Percentiles rank a stretch among this genome's conserved stretches.
These are phyloP conservation scores for Phoma sp. DNA, from an alignment of 2,329 filamentous ascomycete species.

Conservation along the genomic window DNA sequence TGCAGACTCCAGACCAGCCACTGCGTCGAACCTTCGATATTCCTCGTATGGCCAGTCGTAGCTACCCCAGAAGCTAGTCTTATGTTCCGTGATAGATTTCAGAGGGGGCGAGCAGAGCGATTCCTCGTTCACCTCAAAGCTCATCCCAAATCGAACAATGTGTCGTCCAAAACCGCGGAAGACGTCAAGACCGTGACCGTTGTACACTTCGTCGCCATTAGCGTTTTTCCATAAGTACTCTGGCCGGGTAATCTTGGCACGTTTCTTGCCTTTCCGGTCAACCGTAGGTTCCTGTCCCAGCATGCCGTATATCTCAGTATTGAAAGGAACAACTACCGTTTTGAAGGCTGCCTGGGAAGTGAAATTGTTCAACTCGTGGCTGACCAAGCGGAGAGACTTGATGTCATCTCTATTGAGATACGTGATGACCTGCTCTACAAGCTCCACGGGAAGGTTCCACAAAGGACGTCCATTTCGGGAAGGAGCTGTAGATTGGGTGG, in stretches of 20 bases:
- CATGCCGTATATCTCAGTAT: slow-evolving; percentile 66
- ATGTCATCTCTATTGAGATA: slow-evolving; percentile 65
- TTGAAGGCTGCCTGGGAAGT: slow-evolving; percentile 65
- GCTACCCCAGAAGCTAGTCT: slow-evolving; percentile 66
- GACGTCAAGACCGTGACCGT: slow-evolving; percentile 66
- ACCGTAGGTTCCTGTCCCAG: slow-evolving; percentile 48
- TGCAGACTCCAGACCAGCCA: slow-evolving; percentile 66
- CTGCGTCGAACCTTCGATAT: slow-evolving; percentile 64
- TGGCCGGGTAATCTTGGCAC: slow-evolving; percentile 31
- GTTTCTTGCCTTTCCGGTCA: slow-evolving; percentile 46
- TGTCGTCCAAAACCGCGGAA: slow-evolving; percentile 66
- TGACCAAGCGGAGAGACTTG: slow-evolving; percentile 66
- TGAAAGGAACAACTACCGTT: slow-evolving; percentile 70
- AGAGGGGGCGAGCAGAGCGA: slow-evolving; percentile 57
- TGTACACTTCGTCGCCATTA: slow-evolving; percentile 52
- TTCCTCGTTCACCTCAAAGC: slow-evolving; percentile 69
- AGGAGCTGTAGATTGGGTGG: neutral
- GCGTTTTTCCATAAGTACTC: slow-evolving; percentile 52
- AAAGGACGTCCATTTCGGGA: slow-evolving; percentile 45
- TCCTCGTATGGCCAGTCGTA: slow-evolving; percentile 68
- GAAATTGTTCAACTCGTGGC: slow-evolving; percentile 63
- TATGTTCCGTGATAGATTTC: slow-evolving; percentile 62
- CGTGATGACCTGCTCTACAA: slow-evolving; percentile 64
- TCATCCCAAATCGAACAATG: slow-evolving; percentile 69
- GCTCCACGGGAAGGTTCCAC: slow-evolving; percentile 62